Base-by-base conservation (phyloP, 2,329 filamentous ascomycete species). In the Thermothelomyces thermophilus region DNA sequence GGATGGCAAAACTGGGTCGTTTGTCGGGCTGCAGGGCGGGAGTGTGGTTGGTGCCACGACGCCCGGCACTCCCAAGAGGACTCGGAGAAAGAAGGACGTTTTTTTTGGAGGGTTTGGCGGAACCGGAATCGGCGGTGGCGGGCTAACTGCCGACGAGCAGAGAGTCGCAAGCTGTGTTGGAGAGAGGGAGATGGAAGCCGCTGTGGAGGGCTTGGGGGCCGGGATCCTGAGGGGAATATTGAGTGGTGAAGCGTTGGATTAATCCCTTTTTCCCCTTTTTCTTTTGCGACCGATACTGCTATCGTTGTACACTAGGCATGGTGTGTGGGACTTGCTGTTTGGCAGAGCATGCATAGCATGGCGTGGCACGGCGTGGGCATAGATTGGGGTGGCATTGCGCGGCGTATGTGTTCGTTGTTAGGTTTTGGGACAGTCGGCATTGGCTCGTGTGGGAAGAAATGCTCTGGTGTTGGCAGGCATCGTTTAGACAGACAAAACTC, bases 131-230 rank as follows among this genome's bases (percentile, higher is more conserved):
- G 67, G 24, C 1, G 22, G 41, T 16, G 46, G 33, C 11, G 46
- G 30, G 8, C 35, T 28, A 34, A 22, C 50, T 36, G 73, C 67
- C 1, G 89, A 95, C 58, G 90, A 95, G 66, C 85, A 83, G 66
- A 79, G 83, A 48, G 77, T 95, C 41, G 84, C 85, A 2, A 90
- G 87, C 67, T 87, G 82, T 63, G 84, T 90, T 17, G 82, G 83
- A n/a, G 83, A 88, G 63, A 84, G 80, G 62, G 90, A 95, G 68
- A 76, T 95, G 56, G 79, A 84, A 58, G 76, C 77, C 49, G 83
- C 86, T 47, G 79, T 89, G 35, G 79, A 83, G 19, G 79, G 78
- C 3, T 65, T 80, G 3, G 82, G 80, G 1, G 73, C 73, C 5
- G 79, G 78, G 35, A 85, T 85, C 57, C 62, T 85, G 61, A 75